These are phyloP conservation scores for Hebeloma cylindrosporum DNA, from an alignment of 768 basidiomycete genomes.

Conservation along the genomic window DNA sequence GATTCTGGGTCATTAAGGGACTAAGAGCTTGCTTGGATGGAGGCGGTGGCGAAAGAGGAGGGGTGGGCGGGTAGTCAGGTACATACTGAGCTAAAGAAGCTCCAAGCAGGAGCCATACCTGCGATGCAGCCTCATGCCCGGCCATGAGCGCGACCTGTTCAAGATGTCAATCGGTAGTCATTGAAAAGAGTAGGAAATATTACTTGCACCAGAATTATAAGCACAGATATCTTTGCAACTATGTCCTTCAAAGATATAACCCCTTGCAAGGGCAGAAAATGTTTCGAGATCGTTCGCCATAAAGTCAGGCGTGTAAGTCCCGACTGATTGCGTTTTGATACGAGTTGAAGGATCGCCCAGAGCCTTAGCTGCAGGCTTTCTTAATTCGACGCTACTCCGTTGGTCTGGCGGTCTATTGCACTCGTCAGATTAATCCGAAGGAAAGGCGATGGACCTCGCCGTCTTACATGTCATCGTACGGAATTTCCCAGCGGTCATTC, in stretches of 20 bases:
- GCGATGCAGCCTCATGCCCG: conserved; percentile 55
- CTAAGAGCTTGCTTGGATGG: conserved; percentile 9
- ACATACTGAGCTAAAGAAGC: conserved; percentile 53
- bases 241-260: conserved; percentile 54
- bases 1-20: conserved; percentile 7
- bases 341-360: conserved; percentile 57
- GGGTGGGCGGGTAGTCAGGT: conserved; percentile 32
- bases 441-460: not conserved
- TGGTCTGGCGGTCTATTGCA: conserved; percentile 38
- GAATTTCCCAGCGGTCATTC: conserved; percentile 57
- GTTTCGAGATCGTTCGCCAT: conserved; percentile 41
- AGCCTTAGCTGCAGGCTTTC: conserved; percentile 46
- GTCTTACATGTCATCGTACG: conserved; percentile 79
- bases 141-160: conserved; percentile 66
- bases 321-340: conserved; percentile 58
- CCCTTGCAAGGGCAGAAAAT: conserved; percentile 62
- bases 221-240: conserved; percentile 51
- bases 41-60: conserved; percentile 23
- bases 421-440: not conserved
- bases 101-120: conserved; percentile 66
- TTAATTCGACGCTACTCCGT: conserved; percentile 29
- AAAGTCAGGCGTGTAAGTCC: conserved; percentile 43
- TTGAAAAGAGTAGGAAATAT: not conserved
- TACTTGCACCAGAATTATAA: conserved; percentile 55
- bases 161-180: not conserved